Base-by-base conservation (phyloP, 169 alveolate genomes). In the Theileria parva region DNA sequence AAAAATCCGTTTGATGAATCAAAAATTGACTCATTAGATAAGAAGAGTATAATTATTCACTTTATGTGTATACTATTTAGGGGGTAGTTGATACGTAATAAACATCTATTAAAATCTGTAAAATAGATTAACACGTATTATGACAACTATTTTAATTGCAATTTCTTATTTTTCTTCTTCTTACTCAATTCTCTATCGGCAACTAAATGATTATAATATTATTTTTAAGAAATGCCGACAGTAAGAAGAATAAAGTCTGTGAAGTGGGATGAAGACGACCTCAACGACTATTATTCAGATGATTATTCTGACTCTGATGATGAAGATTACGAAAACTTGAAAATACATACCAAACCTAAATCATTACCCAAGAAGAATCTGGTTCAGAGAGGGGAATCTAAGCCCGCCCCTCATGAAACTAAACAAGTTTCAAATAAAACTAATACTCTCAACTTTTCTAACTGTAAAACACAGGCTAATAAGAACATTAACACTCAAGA, bases 241-340 rank as follows among this genome's bases (percentile, higher is more conserved):
- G 78, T 70, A 8, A 70, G 67, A 17, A 70, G 78, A 70, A 57
- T 70, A 32, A 70, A 70, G 53, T 28, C 44, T 15, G 55, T 70
- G 53, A 70, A 70, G 51, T 70, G 78, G 78, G 67, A 57, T 57
- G 78, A 70, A 70, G 78, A 70, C 30, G 64, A 70, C 37, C 34
- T 65, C 5, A 77, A 70, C 15, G 78, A 70, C 51, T 70, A 70
- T 19, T 70, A 70, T 57, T 21, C 55, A 5, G 67, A 70, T 27
- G 66, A 57, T 57, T 57, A 13, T 25, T 57, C 66, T 8, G 78
- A 70, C 55, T 50, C 65, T 57, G 78, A 70, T 19, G 30, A 44
- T 19, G 44, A 50, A 21, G 78, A 70, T 44, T 32, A 2, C 25
- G 48, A 23, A 27, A 23, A 28, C 11, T 19, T 21, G 39, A 70